Conservation (phyloP, 306 rosid genomes). For the Pyrus bretschneideri region DNA sequence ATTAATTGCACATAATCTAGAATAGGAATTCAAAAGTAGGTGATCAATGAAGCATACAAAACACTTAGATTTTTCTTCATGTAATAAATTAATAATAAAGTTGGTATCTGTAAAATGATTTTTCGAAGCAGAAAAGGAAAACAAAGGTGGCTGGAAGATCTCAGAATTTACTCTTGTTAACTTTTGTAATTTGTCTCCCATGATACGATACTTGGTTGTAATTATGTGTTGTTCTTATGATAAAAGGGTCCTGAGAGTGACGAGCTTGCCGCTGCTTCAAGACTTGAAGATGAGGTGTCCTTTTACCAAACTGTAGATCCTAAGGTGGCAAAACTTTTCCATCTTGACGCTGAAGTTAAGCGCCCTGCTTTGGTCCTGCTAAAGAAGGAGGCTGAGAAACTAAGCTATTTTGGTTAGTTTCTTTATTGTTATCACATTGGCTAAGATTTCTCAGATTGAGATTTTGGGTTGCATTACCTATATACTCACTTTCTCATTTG, state of each 20-base stretch:
- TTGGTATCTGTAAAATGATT: not conserved
- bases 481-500: conserved; percentile 9
- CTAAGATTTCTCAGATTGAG: not conserved
- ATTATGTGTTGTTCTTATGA: conserved; percentile 5
- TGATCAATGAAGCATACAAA: not conserved
- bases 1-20: not conserved
- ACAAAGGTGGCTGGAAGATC: not conserved
- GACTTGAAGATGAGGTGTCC: conserved; percentile 83
- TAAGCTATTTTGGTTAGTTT: conserved; percentile 68
- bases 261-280: conserved; percentile 89
- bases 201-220: not conserved
- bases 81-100: too few species aligned
- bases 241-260: conserved; percentile 84
- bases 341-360: conserved; percentile 62
- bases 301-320: conserved; percentile 87
- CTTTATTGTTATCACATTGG: not conserved
- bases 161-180: not conserved
- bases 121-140: not conserved
- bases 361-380: conserved; percentile 81
- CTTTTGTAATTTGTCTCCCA: not conserved
- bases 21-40: not conserved
- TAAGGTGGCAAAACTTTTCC: conserved; percentile 88
- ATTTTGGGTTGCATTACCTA: not conserved
- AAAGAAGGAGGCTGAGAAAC: conserved; percentile 84
- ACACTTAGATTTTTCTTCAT: not conserved